Percentiles rank a stretch among this genome's conserved stretches.
phyloP scores from a whole-genome alignment of 1,284 basidiomycete genomes.

The Cutaneotrichosporon cyanovorans region DNA sequence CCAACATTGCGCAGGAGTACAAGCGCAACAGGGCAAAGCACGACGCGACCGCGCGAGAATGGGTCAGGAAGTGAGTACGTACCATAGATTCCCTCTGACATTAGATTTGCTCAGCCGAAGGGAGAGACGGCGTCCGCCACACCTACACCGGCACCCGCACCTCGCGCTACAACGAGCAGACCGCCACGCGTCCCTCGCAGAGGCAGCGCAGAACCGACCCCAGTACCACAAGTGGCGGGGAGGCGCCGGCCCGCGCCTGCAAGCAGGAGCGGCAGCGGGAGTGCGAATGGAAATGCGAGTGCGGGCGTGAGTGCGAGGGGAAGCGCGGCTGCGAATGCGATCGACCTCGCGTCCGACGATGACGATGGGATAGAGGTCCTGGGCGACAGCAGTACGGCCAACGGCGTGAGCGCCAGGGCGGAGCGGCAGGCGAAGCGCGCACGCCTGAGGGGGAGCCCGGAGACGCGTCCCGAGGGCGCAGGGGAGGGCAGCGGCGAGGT shows the following conservation, averaged over 20 bases:
- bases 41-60: conserved; percentile 85
- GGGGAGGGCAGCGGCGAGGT: conserved; percentile 23
- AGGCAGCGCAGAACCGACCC: conserved; percentile 2
- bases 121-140: background rate
- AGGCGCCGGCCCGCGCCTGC: conserved; percentile 5
- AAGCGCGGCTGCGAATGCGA: conserved; percentile 15
- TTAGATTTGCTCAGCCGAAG: conserved; percentile 31
- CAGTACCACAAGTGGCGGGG: conserved; percentile 3
- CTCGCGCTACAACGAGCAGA: conserved; percentile 4
- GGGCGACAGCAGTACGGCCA: conserved; percentile 3
- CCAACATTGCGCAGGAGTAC: conserved; percentile 63
- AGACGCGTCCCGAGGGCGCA: no score
- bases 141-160: conserved; percentile 3
- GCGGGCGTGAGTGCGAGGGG: background rate
- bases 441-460: conserved; percentile 1
- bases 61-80: conserved; percentile 77
- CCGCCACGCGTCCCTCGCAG: conserved; percentile 9
- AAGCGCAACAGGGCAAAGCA: conserved; percentile 83
- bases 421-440: conserved; percentile 9
- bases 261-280: no score
- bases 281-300: no score
- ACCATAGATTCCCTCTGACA: conserved; percentile 1
- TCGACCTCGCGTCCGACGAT: conserved; percentile 8
- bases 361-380: conserved; percentile 11
- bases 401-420: background rate